A percentile compares a stretch with the other conserved stretches of the same genome.
Evolutionary conservation across 441 rosid genomes (phyloP).

Genomic region (Capsella rubella): DNA sequence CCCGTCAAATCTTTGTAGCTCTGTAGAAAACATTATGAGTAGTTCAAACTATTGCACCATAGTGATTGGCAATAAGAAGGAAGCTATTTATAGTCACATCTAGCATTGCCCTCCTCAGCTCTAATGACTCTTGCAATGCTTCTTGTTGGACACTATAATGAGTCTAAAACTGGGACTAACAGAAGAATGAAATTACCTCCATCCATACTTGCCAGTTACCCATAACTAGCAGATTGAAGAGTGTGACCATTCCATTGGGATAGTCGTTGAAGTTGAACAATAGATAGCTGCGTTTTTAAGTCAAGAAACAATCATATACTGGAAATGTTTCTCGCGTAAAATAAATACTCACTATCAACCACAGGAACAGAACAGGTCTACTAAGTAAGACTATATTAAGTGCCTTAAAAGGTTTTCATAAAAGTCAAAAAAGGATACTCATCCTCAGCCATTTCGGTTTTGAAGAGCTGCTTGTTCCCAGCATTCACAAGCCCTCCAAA

Average conservation of each 20-base stretch:
- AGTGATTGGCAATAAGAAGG: conserved; percentile 10
- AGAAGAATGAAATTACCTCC: conserved; percentile 62
- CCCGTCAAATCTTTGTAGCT: conserved; percentile 87
- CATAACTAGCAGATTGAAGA: conserved; percentile 92
- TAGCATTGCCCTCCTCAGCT: conserved; percentile 5
- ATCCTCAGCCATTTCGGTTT: conserved; percentile 66
- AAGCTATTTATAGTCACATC: conserved; percentile 15
- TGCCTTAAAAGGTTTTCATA: neutral
- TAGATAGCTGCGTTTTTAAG: conserved; percentile 63
- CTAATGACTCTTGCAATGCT: neutral
- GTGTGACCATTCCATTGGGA: conserved; percentile 99
- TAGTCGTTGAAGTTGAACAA: conserved; percentile 96
- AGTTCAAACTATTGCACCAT: conserved; percentile 12
- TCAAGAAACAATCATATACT: conserved; percentile 51
- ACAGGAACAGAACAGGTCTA: conserved; percentile 9
- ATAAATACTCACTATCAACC: conserved; percentile 20
- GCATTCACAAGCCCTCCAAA: conserved; percentile 96
- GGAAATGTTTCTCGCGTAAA: neutral
- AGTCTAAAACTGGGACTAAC: conserved; percentile 13
- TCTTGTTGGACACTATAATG: conserved; percentile 24
- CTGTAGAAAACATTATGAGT: conserved; percentile 53
- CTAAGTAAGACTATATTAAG: conserved; percentile 18
- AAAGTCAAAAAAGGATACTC: conserved; percentile 77
- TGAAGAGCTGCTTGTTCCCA: conserved; percentile 70
- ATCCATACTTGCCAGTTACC: conserved; percentile 96